phyloP scores from a whole-genome alignment of 352 stramenopile species.

The Globisporangium perplexum region DNA sequence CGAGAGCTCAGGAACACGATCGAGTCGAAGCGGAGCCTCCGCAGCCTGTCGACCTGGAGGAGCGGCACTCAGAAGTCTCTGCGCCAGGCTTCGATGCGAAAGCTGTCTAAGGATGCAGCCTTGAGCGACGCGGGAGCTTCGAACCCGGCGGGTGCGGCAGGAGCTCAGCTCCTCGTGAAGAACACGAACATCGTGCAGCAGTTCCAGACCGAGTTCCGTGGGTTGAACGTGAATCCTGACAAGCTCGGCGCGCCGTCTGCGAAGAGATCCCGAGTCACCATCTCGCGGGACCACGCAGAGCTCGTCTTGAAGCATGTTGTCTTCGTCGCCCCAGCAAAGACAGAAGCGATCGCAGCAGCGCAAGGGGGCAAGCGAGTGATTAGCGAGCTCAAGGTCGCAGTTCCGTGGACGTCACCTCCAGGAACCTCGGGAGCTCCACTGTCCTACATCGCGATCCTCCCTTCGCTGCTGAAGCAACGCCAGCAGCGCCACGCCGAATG shows the following conservation, averaged over 20 bases:
- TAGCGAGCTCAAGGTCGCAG: background rate
- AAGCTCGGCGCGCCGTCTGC: slow-evolving; percentile 32
- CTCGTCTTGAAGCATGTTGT: slow-evolving; percentile 34
- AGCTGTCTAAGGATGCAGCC: background rate
- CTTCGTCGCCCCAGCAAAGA: slow-evolving; percentile 30
- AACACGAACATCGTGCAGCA: slow-evolving; percentile 22
- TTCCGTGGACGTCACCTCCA: background rate
- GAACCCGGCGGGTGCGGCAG: background rate
- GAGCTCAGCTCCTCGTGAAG: background rate
- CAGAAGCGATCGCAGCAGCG: background rate
- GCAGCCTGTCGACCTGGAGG: slow-evolving; percentile 13
- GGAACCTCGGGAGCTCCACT: background rate
- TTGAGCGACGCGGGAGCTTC: background rate
- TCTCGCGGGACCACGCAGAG: slow-evolving; percentile 40
- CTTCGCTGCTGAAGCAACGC: slow-evolving; percentile 33
- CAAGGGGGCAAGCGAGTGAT: background rate
- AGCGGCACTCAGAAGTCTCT: slow-evolving; percentile 20
- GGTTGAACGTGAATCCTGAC: slow-evolving; percentile 30
- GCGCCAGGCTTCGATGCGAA: slow-evolving; percentile 13
- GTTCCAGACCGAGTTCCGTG: slow-evolving; percentile 39
- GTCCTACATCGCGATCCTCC: slow-evolving; percentile 34
- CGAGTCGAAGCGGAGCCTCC: background rate
- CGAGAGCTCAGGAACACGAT: background rate
- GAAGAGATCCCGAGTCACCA: slow-evolving; percentile 25
- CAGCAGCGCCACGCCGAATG: slow-evolving; percentile 20